Base-by-base conservation (phyloP, 352 stramenopile species). In the Halophytophthora batemanensis region DNA sequence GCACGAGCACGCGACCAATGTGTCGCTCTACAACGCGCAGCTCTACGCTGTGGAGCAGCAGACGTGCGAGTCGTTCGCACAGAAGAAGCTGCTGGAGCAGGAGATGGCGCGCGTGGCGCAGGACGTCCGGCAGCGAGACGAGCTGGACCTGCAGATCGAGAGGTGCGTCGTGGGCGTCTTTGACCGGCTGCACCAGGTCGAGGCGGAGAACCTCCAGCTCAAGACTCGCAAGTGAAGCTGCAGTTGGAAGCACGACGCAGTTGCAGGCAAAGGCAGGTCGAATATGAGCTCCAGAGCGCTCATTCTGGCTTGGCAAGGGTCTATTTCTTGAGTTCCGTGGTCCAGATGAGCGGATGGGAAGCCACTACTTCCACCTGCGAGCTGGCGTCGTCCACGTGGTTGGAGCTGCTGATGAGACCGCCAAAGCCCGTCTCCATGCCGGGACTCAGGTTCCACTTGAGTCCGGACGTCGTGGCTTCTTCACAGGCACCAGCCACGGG, bases 331-430 rank as follows among this genome's bases (percentile, higher is more conserved):
- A 96, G 60, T 61, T 93, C 74, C 0, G 83, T 95, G 11, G 82
- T 96, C 88, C 88, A 97, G 41, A 97, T 73, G n/a, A 97, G 64
- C 33, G 86, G 78, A 31, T 87, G 69, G 23, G 87, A 91, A 34
- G 66, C 77, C 42, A 73, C 58, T 22, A 96, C 83, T 15, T 69
- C 61, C 18, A 97, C 84, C 23, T 73, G 63, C 11, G 64, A 23
- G 43, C 56, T 52, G 1, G 44, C 44, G 23, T 74, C 69, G 22
- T 80, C 66, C 15, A 96, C 60, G 43, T 82, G 61, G 59, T 97
- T 96, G 6, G 86, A 96, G 41, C 76, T 93, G 56, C 81, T 95
- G 35, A 96, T 80, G 14, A 94, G 61, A 1, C 77, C 78, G 3
- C 88, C 87, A 60, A 97, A 94, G 12, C 50, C 54, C 52, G 89